Evolutionary conservation across 495 filamentous ascomycete species (phyloP).

Genomic region (Hypoxylon trugodes): DNA sequence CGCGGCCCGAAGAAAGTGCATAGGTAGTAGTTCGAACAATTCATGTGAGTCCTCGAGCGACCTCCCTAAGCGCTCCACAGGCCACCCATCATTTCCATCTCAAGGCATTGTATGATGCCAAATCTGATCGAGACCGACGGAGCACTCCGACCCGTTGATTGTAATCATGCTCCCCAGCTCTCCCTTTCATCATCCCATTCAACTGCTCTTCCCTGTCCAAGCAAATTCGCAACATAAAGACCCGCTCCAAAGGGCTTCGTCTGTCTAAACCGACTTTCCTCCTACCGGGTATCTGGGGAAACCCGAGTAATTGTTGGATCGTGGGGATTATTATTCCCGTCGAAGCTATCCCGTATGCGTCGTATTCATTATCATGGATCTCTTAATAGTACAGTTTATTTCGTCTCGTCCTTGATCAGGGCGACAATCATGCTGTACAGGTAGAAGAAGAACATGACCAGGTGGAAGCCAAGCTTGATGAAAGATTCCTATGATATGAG

Average conservation of each 20-base stretch:
- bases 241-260: slow-evolving; percentile 24
- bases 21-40: too few species aligned
- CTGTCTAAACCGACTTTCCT: slow-evolving; percentile 18
- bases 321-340: slow-evolving; percentile 12
- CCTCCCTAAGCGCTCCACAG: too few species aligned
- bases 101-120: slow-evolving; percentile 1
- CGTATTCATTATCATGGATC: not conserved
- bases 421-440: slow-evolving; percentile 99
- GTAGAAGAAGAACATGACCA: slow-evolving; percentile 99
- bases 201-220: slow-evolving; percentile 19
- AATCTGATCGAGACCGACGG: not conserved
- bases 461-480: slow-evolving; percentile 98
- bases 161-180: not conserved
- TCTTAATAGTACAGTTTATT: slow-evolving; percentile 59
- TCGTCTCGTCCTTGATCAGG: slow-evolving; percentile 92
- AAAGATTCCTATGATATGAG: slow-evolving; percentile 81
- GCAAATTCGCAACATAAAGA: slow-evolving; percentile 22
- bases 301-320: slow-evolving; percentile 17
- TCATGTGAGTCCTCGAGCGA: too few species aligned
- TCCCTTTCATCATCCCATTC: slow-evolving; percentile 7
- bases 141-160: not conserved
- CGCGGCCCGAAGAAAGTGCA: slow-evolving; percentile 20
- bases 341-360: slow-evolving; percentile 15
- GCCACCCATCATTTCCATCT: not conserved
- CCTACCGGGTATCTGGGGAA: slow-evolving; percentile 11